Percentiles rank a stretch among this genome's conserved stretches.
Evolutionary conservation across 2,329 filamentous ascomycete genomes (phyloP).

Genomic region (Sarocladium brachiariae): DNA sequence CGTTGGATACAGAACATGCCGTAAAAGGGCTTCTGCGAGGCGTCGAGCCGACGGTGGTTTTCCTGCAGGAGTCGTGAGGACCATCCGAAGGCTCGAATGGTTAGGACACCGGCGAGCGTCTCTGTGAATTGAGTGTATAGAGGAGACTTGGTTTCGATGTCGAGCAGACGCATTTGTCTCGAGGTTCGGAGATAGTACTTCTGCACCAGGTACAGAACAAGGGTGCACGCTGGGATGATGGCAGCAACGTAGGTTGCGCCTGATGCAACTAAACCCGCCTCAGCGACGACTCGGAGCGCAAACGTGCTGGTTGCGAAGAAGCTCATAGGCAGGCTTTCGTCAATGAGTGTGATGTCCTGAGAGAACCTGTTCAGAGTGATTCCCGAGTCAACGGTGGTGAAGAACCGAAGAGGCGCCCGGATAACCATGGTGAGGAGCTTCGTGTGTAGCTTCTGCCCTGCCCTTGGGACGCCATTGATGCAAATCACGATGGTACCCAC

Average conservation of each 20-base stretch:
- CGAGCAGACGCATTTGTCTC: conserved; percentile 42
- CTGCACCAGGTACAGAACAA: conserved; percentile 36
- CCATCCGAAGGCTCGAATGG: conserved; percentile 45
- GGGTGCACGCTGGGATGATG: conserved; percentile 33
- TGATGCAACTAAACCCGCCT: conserved; percentile 18
- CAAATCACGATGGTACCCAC: conserved; percentile 14
- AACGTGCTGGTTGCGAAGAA: background rate
- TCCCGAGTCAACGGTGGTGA: conserved; percentile 26
- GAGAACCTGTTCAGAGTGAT: conserved; percentile 31
- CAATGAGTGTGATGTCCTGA: conserved; percentile 32
- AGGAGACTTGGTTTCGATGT: conserved; percentile 42
- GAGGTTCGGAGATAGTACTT: conserved; percentile 45
- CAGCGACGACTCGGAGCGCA: conserved; percentile 11
- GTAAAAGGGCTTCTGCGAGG: conserved; percentile 43
- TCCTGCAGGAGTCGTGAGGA: conserved; percentile 27
- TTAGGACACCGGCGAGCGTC: conserved; percentile 37
- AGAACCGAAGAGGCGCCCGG: conserved; percentile 27
- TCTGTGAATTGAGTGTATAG: conserved; percentile 46
- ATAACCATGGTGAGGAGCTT: conserved; percentile 18
- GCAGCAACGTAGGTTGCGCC: conserved; percentile 21
- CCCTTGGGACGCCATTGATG: conserved; percentile 15
- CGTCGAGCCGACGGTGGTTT: conserved; percentile 29
- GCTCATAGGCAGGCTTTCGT: conserved; percentile 25
- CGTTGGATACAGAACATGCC: conserved; percentile 41
- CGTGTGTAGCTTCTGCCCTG: conserved; percentile 17